Conservation (phyloP, 208 protist genomes). For the Phytomonas francai region DNA sequence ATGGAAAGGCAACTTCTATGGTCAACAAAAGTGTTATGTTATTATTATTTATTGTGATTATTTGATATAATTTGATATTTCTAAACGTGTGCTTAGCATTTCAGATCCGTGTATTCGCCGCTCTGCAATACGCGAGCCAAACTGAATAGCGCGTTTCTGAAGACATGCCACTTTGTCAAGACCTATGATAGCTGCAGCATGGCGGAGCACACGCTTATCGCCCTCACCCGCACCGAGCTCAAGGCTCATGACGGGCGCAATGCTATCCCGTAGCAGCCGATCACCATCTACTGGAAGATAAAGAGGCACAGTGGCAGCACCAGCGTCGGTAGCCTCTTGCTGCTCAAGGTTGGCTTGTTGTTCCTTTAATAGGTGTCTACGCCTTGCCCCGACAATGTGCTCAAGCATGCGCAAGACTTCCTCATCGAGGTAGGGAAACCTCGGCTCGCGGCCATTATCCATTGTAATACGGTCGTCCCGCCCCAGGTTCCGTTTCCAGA, state of each 20-base stretch:
- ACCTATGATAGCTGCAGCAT: constrained; percentile 73
- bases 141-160: constrained; percentile 96
- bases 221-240: constrained; percentile 68
- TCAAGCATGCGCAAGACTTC: constrained; percentile 69
- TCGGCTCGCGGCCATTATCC: constrained; percentile 89
- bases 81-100: constrained; percentile 10
- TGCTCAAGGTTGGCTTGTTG: not conserved
- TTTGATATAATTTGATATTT: not conserved
- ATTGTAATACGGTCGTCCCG: constrained; percentile 92
- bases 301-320: not conserved
- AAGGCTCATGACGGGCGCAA: constrained; percentile 63
- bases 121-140: constrained; percentile 93
- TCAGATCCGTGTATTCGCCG: constrained; percentile 30
- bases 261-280: constrained; percentile 25
- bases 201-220: constrained; percentile 90
- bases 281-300: not conserved
- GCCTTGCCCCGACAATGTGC: constrained; percentile 37
- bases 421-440: constrained; percentile 94
- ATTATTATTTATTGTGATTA: not conserved
- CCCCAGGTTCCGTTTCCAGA: constrained; percentile 93
- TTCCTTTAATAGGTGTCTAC: constrained; percentile 4
- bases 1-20: not conserved
- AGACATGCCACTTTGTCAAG: constrained; percentile 61
- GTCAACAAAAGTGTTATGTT: not conserved
- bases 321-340: not conserved